phyloP scores from a whole-genome alignment of 78 protist genomes.

The Dictyostelium intermedium region DNA sequence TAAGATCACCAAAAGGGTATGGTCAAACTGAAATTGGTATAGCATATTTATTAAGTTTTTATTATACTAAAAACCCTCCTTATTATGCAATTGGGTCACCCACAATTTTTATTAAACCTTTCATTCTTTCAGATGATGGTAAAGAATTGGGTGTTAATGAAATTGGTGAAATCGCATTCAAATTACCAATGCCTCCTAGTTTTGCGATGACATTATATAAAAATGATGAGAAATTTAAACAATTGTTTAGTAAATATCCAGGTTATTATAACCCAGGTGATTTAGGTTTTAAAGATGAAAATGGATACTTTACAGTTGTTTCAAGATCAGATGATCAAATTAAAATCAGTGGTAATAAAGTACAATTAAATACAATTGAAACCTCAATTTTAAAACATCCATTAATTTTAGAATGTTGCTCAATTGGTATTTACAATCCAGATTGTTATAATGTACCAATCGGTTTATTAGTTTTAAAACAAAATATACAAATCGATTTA shows the following conservation, averaged over 20 bases:
- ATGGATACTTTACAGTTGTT: slow-evolving; percentile 68
- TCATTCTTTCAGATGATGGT: background rate
- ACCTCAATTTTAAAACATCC: slow-evolving; percentile 84
- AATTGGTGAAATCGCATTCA: slow-evolving; percentile 64
- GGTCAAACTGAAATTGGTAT: background rate
- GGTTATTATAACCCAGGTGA: slow-evolving; percentile 87
- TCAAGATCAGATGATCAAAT: slow-evolving; percentile 91
- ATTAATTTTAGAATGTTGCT: slow-evolving; percentile 17
- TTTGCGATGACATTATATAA: slow-evolving; percentile 48
- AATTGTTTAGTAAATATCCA: slow-evolving; percentile 16
- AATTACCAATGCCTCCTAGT: slow-evolving; percentile 90
- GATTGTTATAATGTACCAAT: background rate
- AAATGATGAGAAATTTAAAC: slow-evolving; percentile 40
- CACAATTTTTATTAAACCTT: background rate
- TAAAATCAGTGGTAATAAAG: slow-evolving; percentile 89
- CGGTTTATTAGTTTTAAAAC: background rate
- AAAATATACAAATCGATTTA: background rate
- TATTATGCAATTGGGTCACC: background rate
- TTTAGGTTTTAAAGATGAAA: slow-evolving; percentile 64
- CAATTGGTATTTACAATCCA: background rate
- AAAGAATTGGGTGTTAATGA: background rate
- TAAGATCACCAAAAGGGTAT: background rate
- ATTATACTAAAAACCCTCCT: background rate
- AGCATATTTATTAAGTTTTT: background rate
- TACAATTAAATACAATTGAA: slow-evolving; percentile 89